Evolutionary conservation across 169 alveolate species (phyloP).

Genomic region (Cryptosporidium bovis): DNA sequence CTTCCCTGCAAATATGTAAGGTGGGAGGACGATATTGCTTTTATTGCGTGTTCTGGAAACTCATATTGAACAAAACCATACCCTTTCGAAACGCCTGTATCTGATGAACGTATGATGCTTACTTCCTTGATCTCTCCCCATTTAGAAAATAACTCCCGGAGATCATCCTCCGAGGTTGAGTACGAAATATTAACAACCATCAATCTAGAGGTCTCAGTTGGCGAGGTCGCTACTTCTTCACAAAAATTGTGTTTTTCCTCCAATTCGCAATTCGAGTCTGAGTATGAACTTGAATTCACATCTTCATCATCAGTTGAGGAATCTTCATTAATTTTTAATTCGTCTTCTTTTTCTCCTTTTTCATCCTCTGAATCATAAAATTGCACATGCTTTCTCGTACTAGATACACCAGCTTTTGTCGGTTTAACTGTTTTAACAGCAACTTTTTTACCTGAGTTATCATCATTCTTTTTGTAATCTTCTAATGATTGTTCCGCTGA

Average conservation of each 20-base stretch:
- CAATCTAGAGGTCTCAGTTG: slow-evolving; percentile 81
- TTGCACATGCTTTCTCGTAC: slow-evolving; percentile 69
- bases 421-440: slow-evolving; percentile 50
- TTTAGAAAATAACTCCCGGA: slow-evolving; percentile 80
- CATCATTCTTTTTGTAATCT: background rate
- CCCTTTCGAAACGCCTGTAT: slow-evolving; percentile 78
- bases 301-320: slow-evolving; percentile 73
- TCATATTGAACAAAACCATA: slow-evolving; percentile 84
- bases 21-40: slow-evolving; percentile 79
- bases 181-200: slow-evolving; percentile 90
- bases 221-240: slow-evolving; percentile 49
- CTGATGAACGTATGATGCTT: slow-evolving; percentile 74
- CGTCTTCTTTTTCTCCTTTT: slow-evolving; percentile 61
- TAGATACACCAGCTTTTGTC: slow-evolving; percentile 66
- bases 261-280: slow-evolving; percentile 46
- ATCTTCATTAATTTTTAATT: slow-evolving; percentile 73
- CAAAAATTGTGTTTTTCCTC: slow-evolving; percentile 65
- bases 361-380: slow-evolving; percentile 53
- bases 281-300: slow-evolving; percentile 66
- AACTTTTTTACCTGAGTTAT: slow-evolving; percentile 4
- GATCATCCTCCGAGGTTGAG: slow-evolving; percentile 88
- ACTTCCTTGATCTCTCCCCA: slow-evolving; percentile 74
- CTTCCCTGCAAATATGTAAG: slow-evolving; percentile 80
- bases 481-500: slow-evolving; percentile 29
- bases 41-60: slow-evolving; percentile 83